These are phyloP conservation scores for Salvia rosmarinus DNA, from an alignment of 257 asterid species.

Conservation along the genomic window DNA sequence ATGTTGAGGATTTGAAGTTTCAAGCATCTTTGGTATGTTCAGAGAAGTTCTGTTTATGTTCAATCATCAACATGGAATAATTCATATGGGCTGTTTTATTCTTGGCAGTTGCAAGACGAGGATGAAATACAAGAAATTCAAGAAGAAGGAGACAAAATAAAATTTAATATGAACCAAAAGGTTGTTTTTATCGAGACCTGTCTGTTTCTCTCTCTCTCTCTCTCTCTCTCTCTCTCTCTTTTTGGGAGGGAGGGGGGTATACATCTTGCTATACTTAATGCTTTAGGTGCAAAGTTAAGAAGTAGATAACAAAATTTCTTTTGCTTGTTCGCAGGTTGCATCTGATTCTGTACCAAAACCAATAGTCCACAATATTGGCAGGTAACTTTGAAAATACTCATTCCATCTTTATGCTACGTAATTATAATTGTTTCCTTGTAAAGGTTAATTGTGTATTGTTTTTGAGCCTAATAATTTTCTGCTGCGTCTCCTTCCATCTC, in stretches of 20 bases:
- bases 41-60: slow-evolving; percentile 20
- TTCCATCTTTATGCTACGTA: slow-evolving; percentile 9
- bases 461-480: slow-evolving; percentile 5
- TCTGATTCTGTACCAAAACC: slow-evolving; percentile 47
- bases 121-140: slow-evolving; percentile 72
- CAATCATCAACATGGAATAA: slow-evolving; percentile 4
- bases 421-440: slow-evolving; percentile 18
- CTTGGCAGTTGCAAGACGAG: slow-evolving; percentile 80
- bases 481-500: slow-evolving; percentile 31
- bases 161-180: slow-evolving; percentile 47
- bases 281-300: slow-evolving; percentile 21
- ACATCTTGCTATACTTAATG: slow-evolving; percentile 21
- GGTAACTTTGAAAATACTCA: slow-evolving; percentile 38
- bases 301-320: slow-evolving; percentile 18
- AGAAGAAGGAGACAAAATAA: slow-evolving; percentile 61
- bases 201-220: slow-evolving; percentile 11
- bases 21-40: slow-evolving; percentile 90
- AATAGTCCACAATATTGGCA: slow-evolving; percentile 37
- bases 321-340: slow-evolving; percentile 45
- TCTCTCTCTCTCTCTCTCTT: slow-evolving; percentile 4
- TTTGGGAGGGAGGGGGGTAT: no score
- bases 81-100: slow-evolving; percentile 34
- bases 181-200: slow-evolving; percentile 39
- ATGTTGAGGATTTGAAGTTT: slow-evolving; percentile 86
- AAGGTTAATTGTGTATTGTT: slow-evolving; percentile 19